Base-by-base conservation (phyloP, 129 eudicot species). In the Artemisia tridentata region DNA sequence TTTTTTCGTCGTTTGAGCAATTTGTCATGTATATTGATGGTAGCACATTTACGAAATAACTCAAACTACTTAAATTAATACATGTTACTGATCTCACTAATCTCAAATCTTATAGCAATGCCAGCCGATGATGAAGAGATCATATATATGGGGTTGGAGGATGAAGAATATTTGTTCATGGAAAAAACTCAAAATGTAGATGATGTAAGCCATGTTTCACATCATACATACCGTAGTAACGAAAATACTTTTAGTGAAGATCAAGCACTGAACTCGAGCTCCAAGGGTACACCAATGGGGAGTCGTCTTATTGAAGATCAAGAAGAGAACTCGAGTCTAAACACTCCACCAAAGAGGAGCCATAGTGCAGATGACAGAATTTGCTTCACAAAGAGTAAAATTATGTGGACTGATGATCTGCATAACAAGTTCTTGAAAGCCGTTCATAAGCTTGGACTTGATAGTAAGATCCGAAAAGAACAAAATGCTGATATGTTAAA, bases 371-470 rank as follows among this genome's bases (percentile, higher is more conserved):
- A 50, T 15, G 58, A 65, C 10, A 7, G 45, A 7, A 38, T 47
- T 61, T 23, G 16, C 31, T 29, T 43, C 1, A 27, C 18, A 27
- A 69, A 64, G 77, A 45, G 45, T 12, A 77, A 52, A 77, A 12
- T 77, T 13, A 47, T 63, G 0, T 63, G 77, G 81, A 77, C 81
- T 15, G 52, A 25, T 5, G 67, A 21, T 12, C 57, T 77, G 62
- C 59, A 58, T 13, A 25, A 61, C 11, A 70, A 71, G 72, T 77
- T 77, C 66, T 3, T 41, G 45, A 61, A 77, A 43, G 81, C 76
- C 1, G 13, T 77, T 63, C 60, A 55, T 16, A 71, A 16, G 17
- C 65, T 77, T 63, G 81, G 81, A 77, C 18, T 55, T 63, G 61
- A 77, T 17, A 56, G 81, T 77, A 77, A 77, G 71, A 70, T 61